Conservation (phyloP, 176 grass and related monocot genomes). For the Dendrocalamus sinicus region DNA sequence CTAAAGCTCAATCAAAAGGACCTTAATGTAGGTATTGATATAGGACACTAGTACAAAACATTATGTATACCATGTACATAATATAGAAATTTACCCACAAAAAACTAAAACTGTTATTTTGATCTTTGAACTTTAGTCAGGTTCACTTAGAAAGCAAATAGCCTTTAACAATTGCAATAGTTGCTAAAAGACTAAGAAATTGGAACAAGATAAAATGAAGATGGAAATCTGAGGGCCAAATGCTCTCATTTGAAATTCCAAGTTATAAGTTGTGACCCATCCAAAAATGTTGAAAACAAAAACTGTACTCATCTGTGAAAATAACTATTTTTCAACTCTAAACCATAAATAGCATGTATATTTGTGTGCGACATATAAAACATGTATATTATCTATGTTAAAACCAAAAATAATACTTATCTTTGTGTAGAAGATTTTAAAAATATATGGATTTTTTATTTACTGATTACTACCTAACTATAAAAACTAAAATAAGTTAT, state of each 20-base stretch:
- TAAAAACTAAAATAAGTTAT: background rate
- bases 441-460: background rate
- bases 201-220: background rate
- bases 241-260: background rate
- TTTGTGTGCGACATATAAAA: background rate
- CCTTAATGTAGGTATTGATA: background rate
- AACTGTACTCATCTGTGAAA: background rate
- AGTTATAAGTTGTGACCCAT: background rate
- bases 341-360: background rate
- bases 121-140: background rate
- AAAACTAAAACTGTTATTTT: background rate
- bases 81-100: background rate
- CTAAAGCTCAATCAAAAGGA: background rate
- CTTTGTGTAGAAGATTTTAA: background rate
- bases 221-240: background rate
- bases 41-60: background rate
- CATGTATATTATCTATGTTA: slow-evolving; percentile 2
- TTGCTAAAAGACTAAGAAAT: background rate
- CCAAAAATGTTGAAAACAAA: background rate
- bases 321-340: background rate
- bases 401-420: background rate
- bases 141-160: background rate
- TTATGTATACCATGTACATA: background rate
- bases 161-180: background rate
- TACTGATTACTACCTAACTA: background rate